Evolutionary conservation across 805 yeast species (phyloP), one percentile per base, ranked within the genome.

Genomic region (Grigorovia humatica): DNA sequence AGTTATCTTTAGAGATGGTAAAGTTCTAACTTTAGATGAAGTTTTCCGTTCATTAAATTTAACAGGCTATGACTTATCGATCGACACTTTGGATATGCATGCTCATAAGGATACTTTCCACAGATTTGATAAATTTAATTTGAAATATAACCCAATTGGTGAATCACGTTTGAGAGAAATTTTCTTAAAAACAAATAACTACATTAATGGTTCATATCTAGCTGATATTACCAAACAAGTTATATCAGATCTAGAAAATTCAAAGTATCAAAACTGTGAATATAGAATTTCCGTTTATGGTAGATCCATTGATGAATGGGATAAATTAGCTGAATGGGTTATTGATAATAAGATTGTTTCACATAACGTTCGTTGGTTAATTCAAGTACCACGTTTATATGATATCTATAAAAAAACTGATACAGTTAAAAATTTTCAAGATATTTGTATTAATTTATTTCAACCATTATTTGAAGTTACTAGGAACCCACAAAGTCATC

Each of bases 31-130:
- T 0, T 75, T 93, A 57, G 79, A 75, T n/a, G 84, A 91, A 66
- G 99, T 93, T 47, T 93, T 93, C 70, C 79, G 89, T 63, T 89
- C 98, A 41, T 77, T 93, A 67, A 83, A 88, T 51, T 76, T 93
- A 54, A 84, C 96, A 0, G 98, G 97, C 1, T 93, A 95, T 65
- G 99, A 93, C 65, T 74, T 93, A 53, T 85, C 95, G 52, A 93
- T 93, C 61, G 99, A 93, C 63, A 95, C 99, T 1, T 76, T 93
- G 58, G 99, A 93, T 70, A 93, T 93, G 99, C 99, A 93, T 70
- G 99, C 99, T 5, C 99, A 93, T 68, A 86, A 90, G 57, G 99
- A 93, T 63, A 86, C 98, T 0, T 93, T 93, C 78, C 99, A 93
- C 69, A 78, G 99, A 61, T 93, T 93, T 65, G 99, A 93, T 70